Percentiles rank a stretch among this genome's conserved stretches.
phyloP scores from a whole-genome alignment of 78 protist species.

The slime mould (Dictyostelium discoideum) region DNA sequence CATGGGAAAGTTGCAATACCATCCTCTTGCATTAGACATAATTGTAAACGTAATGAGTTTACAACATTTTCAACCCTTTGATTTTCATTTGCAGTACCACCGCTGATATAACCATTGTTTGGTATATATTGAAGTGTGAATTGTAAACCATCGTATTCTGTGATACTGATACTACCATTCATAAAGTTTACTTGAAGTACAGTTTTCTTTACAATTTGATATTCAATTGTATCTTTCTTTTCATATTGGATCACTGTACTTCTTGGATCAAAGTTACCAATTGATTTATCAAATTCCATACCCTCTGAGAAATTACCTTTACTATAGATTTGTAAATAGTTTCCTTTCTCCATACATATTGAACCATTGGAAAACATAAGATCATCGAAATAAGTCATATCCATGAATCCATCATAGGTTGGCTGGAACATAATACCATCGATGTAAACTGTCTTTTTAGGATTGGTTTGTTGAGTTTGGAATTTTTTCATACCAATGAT shows the following conservation, averaged over 20 bases:
- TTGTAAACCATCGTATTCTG: background rate
- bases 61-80: background rate
- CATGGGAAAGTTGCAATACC: constrained; percentile 7
- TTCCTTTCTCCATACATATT: background rate
- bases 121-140: background rate
- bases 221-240: constrained; percentile 1
- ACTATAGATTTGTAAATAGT: background rate
- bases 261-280: background rate
- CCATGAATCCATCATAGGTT: constrained; percentile 15
- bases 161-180: background rate
- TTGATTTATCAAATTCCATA: background rate
- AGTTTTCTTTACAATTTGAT: background rate
- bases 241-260: background rate
- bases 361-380: constrained; percentile 3
- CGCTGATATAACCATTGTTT: background rate
- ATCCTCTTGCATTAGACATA: background rate
- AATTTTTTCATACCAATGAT: background rate
- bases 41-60: background rate
- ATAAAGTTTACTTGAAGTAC: background rate
- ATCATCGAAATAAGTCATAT: constrained; percentile 1
- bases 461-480: background rate
- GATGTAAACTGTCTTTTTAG: background rate
- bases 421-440: constrained; percentile 15
- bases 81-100: background rate
- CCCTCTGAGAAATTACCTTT: background rate